A percentile compares a stretch with the other conserved stretches of the same genome.
These are phyloP conservation scores for Globisporangium spiculum DNA, from an alignment of 352 stramenopile genomes.

Conservation along the genomic window DNA sequence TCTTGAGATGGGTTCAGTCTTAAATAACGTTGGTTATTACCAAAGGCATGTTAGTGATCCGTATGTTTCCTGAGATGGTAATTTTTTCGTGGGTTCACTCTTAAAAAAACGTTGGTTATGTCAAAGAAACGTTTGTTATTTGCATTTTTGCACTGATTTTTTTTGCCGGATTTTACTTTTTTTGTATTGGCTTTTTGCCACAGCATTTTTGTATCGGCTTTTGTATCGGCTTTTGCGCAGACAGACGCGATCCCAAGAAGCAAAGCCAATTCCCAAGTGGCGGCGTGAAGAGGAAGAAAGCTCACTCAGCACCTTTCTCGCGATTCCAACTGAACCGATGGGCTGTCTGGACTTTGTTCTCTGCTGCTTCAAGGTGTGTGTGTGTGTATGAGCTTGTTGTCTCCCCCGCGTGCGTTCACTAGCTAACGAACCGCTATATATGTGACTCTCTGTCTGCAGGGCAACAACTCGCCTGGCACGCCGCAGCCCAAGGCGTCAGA, in stretches of 20 bases:
- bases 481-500: conserved; percentile 11
- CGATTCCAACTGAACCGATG: conserved; percentile 25
- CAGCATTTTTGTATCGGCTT: not conserved
- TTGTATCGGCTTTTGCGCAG: not conserved
- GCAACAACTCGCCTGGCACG: conserved; percentile 12
- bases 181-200: not conserved
- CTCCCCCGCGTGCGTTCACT: not conserved
- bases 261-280: conserved; percentile 7
- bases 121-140: conserved; percentile 8
- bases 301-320: not conserved
- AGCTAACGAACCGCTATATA: not conserved
- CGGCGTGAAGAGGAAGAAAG: not conserved
- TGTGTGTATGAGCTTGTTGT: not conserved
- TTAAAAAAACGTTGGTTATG: conserved; percentile 7
- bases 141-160: conserved; percentile 12
- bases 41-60: not conserved
- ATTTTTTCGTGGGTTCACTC: conserved; percentile 10
- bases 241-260: not conserved
- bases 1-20: too few relatives aligned
- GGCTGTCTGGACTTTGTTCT: conserved; percentile 66
- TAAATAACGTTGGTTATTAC: too few relatives aligned
- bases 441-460: not conserved
- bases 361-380: conserved; percentile 55
- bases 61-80: not conserved
- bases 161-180: conserved; percentile 2